Conservation (phyloP, 1,284 basidiomycete genomes). For the Ceratobasidium sp. region DNA sequence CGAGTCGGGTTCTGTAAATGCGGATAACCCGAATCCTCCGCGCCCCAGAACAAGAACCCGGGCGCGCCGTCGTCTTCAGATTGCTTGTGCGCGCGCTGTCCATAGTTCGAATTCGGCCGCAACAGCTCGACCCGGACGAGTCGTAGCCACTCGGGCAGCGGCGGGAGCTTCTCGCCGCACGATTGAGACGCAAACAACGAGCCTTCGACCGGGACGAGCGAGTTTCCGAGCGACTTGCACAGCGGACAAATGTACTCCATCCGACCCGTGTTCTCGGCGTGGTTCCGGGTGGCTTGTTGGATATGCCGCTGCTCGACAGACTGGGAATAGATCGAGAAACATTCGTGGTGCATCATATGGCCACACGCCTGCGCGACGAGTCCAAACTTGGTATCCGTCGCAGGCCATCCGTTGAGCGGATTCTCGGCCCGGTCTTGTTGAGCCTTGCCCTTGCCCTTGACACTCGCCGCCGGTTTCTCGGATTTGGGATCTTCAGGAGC, state of each 20-base stretch:
- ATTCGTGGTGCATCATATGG: constrained; percentile 97
- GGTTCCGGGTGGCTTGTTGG: constrained; percentile 91
- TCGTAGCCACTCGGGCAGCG: constrained; percentile 86
- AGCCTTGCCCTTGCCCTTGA: constrained; percentile 44
- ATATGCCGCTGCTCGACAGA: constrained; percentile 92
- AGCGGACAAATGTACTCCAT: constrained; percentile 97
- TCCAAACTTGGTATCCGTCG: constrained; percentile 76
- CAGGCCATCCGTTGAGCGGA: constrained; percentile 30
- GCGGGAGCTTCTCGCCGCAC: constrained; percentile 49
- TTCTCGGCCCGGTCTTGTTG: not conserved
- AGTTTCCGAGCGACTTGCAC: constrained; percentile 98
- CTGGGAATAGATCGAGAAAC: constrained; percentile 91
- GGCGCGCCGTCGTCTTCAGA: constrained; percentile 82
- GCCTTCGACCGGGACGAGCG: constrained; percentile 80
- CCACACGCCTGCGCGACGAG: constrained; percentile 92
- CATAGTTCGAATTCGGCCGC: constrained; percentile 68
- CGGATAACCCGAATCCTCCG: constrained; percentile 78
- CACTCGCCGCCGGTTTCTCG: not conserved
- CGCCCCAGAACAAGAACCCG: constrained; percentile 87
- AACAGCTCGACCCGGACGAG: constrained; percentile 84
- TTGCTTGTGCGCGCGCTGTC: constrained; percentile 68
- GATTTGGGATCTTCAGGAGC: not conserved
- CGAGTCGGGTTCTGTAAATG: constrained; percentile 65
- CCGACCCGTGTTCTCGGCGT: constrained; percentile 92
- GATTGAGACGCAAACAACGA: constrained; percentile 39